Evolutionary conservation across 805 yeast species (phyloP), one percentile per base, ranked within the genome.

Genomic region (Candida glaebosa): DNA sequence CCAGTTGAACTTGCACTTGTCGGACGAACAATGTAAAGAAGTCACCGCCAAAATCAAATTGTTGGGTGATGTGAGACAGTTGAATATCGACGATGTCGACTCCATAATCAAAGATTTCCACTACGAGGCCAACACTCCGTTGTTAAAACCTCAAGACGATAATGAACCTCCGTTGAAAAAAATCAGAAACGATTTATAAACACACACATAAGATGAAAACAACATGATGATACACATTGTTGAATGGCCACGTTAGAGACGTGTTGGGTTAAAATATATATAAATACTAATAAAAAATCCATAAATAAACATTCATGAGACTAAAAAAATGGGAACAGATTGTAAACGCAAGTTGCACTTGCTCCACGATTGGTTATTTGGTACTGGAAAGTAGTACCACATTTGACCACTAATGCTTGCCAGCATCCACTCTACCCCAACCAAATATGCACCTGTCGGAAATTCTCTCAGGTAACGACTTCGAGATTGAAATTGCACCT

Each of bases 51-150:
- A 76, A 61, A 76, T 77, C 53, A 77, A 77, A 60, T 56, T 67
- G 55, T 68, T 77, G 67, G 82, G 82, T 49, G 82, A 77, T 54
- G 76, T 76, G 37, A 73, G 81, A 65, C 80, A 75, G 43, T 68
- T 77, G 57, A 76, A 72, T 54, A 77, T 77, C 44, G 82, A 77
- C 49, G 82, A 77, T 57, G 82, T 77, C 34, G 82, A 77, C 57
- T 75, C 81, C 14, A 77, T 77, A 43, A 77, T 77, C 52, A 75
- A 75, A 57, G 75, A 73, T 45, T 77, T 60, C 66, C 81, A 76
- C 48, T 64, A 75, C 26, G 76, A 67, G 39, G 41, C 42, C 22
- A 14, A 58, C 16, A 63, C 67, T 10, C 73, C 71, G 14, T 44
- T 52, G 17, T 51, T 58, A 40, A 56, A 50, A 37, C 58, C 56